Evolutionary conservation across 2,329 filamentous ascomycete species (phyloP).

Genomic region (Fusarium chlamydosporum): DNA sequence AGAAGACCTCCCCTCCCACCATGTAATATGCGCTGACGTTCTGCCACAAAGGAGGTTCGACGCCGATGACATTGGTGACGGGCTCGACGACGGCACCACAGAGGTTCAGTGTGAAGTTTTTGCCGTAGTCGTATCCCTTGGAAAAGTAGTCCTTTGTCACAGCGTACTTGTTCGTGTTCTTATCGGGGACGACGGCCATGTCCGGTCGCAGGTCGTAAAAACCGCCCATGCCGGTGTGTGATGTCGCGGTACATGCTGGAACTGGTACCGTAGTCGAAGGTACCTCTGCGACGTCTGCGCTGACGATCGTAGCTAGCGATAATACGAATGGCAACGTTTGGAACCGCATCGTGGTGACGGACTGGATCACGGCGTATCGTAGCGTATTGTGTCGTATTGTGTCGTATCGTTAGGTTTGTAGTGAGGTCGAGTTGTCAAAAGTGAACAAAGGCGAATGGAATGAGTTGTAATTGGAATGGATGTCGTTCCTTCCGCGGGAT

Average conservation of each 20-base stretch:
- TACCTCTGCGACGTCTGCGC: constrained; percentile 54
- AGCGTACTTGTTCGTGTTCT: constrained; percentile 59
- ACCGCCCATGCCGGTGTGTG: constrained; percentile 67
- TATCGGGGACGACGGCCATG: constrained; percentile 61
- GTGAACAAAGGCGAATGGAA: constrained; percentile 4
- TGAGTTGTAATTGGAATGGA: constrained; percentile 10
- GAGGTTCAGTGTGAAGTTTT: constrained; percentile 88
- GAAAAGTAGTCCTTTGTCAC: constrained; percentile 71
- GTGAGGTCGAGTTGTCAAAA: neutral
- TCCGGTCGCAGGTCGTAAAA: constrained; percentile 73
- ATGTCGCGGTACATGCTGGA: constrained; percentile 69
- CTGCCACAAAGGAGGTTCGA: constrained; percentile 72
- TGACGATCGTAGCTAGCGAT: constrained; percentile 54
- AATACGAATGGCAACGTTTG: constrained; percentile 52
- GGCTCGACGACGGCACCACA: constrained; percentile 81
- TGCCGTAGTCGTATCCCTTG: constrained; percentile 80
- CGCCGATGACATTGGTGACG: constrained; percentile 73
- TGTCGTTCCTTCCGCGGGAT: constrained; percentile 11
- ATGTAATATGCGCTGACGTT: constrained; percentile 87
- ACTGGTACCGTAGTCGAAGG: constrained; percentile 60
- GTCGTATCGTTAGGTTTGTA: neutral
- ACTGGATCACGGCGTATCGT: neutral
- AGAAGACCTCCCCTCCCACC: constrained; percentile 75
- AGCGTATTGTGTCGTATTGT: neutral
- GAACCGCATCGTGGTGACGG: constrained; percentile 49